Evolutionary conservation across 1,284 basidiomycete genomes (phyloP), one percentile per base, ranked within the genome.

Genomic region (Rhodotorula sp.): DNA sequence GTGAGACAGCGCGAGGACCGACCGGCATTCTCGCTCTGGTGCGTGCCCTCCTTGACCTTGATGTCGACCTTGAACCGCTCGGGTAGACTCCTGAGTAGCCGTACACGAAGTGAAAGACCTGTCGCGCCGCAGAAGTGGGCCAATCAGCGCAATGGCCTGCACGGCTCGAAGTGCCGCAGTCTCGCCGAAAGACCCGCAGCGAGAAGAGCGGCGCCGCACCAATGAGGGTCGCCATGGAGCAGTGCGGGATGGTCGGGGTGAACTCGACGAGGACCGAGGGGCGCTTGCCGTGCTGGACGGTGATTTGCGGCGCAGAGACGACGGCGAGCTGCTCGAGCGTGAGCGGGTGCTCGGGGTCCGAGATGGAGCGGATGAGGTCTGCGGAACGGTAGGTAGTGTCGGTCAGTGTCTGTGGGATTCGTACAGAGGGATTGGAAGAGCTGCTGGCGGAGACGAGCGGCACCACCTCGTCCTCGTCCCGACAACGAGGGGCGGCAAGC

Each of bases 241-340:
- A 99, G 80, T 99, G 96, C 8, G 97, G 97, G 44, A 97, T 95
- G 0, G 96, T 99, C 3, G 97, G 97, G 10, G 96, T 98, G 78
- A 97, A 93, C 79, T 93, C 92, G 70, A 97, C 89, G 45, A 88
- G 84, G 48, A 99, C 86, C 45, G 78, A 76, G 56, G 88, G 87
- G 1, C 74, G 68, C n/a, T 68, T 48, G 78, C 93, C 91, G 41
- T 87, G 81, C 9, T 85, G 84, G 53, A 98, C 86, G 49, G 85
- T 85, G 72, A 98, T 90, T 79, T 99, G 95, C 19, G 91, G 88
- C 7, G 89, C 88, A 57, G 93, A 95, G 52, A 99, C 95, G 44
- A 99, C 96, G 25, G 92, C 90, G 19, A 99, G 89, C 79, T 98
- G 92, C 81, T 99, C 97, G 48, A 99, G 87, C n/a, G 91, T 91